Percentiles rank a stretch among this genome's conserved stretches.
phyloP scores from a whole-genome alignment of 2,329 filamentous ascomycete genomes.

The Xenoacremonium recifei region DNA sequence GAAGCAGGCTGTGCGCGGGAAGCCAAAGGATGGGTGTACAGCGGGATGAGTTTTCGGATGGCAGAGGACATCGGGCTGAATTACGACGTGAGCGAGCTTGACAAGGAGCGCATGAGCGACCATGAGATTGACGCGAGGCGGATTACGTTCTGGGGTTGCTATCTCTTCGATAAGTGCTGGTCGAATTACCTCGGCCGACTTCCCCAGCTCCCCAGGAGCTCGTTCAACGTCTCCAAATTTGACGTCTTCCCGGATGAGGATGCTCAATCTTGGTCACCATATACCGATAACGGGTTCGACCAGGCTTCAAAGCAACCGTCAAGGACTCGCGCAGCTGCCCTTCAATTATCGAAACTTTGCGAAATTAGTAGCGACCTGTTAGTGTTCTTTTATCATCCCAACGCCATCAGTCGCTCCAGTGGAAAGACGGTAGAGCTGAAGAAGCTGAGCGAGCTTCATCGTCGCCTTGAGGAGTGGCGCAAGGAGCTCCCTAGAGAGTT shows the following conservation, averaged over 20 bases:
- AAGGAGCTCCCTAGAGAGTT: slow-evolving; percentile 80
- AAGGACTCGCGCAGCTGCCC: slow-evolving; percentile 74
- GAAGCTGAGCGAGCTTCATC: slow-evolving; percentile 88
- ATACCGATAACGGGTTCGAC: slow-evolving; percentile 79
- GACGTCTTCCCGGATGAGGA: slow-evolving; percentile 92
- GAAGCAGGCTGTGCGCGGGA: slow-evolving; percentile 94
- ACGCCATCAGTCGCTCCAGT: slow-evolving; percentile 58
- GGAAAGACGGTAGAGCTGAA: slow-evolving; percentile 85
- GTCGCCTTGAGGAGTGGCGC: slow-evolving; percentile 85
- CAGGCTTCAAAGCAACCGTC: slow-evolving; percentile 74
- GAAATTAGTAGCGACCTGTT: slow-evolving; percentile 93
- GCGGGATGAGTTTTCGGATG: slow-evolving; percentile 98
- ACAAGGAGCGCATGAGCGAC: slow-evolving; percentile 63
- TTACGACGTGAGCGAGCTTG: slow-evolving; percentile 70
- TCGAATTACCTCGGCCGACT: slow-evolving; percentile 93
- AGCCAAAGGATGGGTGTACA: slow-evolving; percentile 97
- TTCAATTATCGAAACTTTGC: slow-evolving; percentile 80
- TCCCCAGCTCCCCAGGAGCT: slow-evolving; percentile 77
- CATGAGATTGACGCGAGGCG: slow-evolving; percentile 84
- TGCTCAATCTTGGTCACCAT: slow-evolving; percentile 79
- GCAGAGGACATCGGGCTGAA: slow-evolving; percentile 91
- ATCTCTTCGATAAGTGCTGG: slow-evolving; percentile 98
- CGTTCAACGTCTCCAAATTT: slow-evolving; percentile 81
- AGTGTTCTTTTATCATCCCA: slow-evolving; percentile 87
- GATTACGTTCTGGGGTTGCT: slow-evolving; percentile 97